Evolutionary conservation across 805 yeast species (phyloP).

Genomic region (Maudiozyma saulgeensis): DNA sequence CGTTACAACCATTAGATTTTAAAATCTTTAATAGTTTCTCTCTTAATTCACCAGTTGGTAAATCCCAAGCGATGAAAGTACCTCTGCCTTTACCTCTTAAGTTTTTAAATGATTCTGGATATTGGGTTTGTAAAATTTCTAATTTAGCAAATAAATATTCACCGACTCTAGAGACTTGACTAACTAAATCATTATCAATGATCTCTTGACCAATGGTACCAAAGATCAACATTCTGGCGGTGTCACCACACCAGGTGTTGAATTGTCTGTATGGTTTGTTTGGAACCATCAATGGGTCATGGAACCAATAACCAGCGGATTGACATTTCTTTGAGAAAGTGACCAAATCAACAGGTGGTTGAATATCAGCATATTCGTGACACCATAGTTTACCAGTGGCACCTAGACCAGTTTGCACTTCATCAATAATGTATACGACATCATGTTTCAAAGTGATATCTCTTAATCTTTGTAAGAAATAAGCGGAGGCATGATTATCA

Average conservation of each 20-base stretch:
- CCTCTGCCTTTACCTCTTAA: slow-evolving; percentile 58
- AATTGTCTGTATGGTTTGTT: slow-evolving; percentile 57
- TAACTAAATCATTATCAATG: slow-evolving; percentile 38
- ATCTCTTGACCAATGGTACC: slow-evolving; percentile 50
- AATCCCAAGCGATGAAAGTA: slow-evolving; percentile 59
- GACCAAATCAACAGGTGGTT: slow-evolving; percentile 57
- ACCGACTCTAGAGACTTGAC: slow-evolving; percentile 43
- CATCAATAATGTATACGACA: slow-evolving; percentile 55
- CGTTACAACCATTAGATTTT: slow-evolving; percentile 48
- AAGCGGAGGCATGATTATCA: slow-evolving; percentile 58
- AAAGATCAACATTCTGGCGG: slow-evolving; percentile 57
- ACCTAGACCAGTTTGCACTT: slow-evolving; percentile 69
- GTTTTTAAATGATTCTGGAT: slow-evolving; percentile 36
- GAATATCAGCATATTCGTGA: slow-evolving; percentile 56
- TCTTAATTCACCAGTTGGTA: slow-evolving; percentile 36
- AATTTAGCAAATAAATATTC: slow-evolving; percentile 41
- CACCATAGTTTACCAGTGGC: slow-evolving; percentile 69
- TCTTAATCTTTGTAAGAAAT: slow-evolving; percentile 54
- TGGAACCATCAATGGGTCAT: slow-evolving; percentile 49
- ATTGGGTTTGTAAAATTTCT: slow-evolving; percentile 28
- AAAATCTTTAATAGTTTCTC: slow-evolving; percentile 37
- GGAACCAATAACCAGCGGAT: slow-evolving; percentile 62
- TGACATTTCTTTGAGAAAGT: slow-evolving; percentile 67
- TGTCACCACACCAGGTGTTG: slow-evolving; percentile 76
- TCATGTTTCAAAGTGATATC: slow-evolving; percentile 48